Percentiles rank a stretch among this genome's conserved stretches.
phyloP scores from a whole-genome alignment of 441 rosid species.

The Sinapis alba region DNA sequence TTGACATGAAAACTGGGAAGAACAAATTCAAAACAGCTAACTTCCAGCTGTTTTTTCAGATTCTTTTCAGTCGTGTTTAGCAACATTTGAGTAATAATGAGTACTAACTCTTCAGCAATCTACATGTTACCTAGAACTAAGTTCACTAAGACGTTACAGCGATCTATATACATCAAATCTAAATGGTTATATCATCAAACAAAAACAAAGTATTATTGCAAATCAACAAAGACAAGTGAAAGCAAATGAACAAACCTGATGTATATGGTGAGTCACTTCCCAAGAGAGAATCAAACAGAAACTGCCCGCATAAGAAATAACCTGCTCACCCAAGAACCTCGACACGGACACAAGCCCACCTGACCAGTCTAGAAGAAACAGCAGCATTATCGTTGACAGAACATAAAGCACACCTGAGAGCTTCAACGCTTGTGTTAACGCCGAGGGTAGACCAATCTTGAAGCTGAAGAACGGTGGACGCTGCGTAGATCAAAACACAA shows the following conservation, averaged over 20 bases:
- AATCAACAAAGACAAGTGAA: not conserved
- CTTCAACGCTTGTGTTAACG: conserved; percentile 59
- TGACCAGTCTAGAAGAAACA: conserved; percentile 46
- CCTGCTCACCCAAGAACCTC: conserved; percentile 55
- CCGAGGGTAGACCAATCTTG: conserved; percentile 78
- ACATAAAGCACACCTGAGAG: conserved; percentile 55
- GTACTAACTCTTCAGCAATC: not conserved
- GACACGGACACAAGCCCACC: conserved; percentile 46
- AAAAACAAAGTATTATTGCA: not conserved
- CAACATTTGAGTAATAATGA: not conserved
- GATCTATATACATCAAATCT: not conserved
- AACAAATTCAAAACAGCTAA: not conserved
- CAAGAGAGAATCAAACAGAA: conserved; percentile 74
- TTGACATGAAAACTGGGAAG: not conserved
- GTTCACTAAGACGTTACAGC: not conserved
- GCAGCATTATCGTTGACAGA: conserved; percentile 49
- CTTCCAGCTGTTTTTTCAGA: not conserved
- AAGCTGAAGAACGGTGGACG: conserved; percentile 80
- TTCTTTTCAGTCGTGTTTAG: not conserved
- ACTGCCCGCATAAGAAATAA: conserved; percentile 56
- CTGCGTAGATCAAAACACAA: conserved; percentile 44
- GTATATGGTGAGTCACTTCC: conserved; percentile 80
- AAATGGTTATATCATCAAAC: not conserved
- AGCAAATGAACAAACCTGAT: conserved; percentile 58
- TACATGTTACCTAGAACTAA: not conserved